Evolutionary conservation across 2,329 filamentous ascomycete genomes (phyloP).

Genomic region (Coniella vitis): DNA sequence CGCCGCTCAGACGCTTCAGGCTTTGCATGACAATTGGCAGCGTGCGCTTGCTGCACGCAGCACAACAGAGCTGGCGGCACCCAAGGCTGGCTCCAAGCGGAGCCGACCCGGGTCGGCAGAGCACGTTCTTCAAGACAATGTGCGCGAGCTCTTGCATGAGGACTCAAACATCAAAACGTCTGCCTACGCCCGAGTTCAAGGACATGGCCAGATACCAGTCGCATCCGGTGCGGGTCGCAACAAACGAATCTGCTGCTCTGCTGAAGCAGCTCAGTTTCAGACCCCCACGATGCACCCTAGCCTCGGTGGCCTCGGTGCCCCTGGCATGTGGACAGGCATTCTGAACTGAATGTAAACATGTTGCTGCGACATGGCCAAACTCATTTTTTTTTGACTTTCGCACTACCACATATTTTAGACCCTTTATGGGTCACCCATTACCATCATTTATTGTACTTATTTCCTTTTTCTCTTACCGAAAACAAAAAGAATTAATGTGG

Average conservation of each 20-base stretch:
- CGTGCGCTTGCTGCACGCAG: slow-evolving; percentile 22
- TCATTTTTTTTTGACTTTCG: not conserved
- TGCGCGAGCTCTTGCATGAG: slow-evolving; percentile 52
- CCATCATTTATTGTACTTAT: slow-evolving; percentile 9
- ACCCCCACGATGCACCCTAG: slow-evolving; percentile 31
- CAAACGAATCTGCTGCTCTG: slow-evolving; percentile 62
- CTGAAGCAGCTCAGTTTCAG: slow-evolving; percentile 46
- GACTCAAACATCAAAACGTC: slow-evolving; percentile 27
- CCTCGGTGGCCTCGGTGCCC: slow-evolving; percentile 38
- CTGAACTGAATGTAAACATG: slow-evolving; percentile 37
- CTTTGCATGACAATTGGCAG: slow-evolving; percentile 49
- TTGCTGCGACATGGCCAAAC: not conserved
- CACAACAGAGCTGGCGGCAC: slow-evolving; percentile 28
- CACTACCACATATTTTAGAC: not conserved
- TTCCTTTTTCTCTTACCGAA: not conserved
- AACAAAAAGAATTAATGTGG: not conserved
- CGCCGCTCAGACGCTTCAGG: slow-evolving; percentile 52
- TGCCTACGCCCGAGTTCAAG: slow-evolving; percentile 24
- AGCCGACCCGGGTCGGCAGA: slow-evolving; percentile 54
- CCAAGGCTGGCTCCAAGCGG: slow-evolving; percentile 46
- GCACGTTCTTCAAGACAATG: slow-evolving; percentile 57
- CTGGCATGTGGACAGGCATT: slow-evolving; percentile 62
- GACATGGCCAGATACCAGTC: slow-evolving; percentile 31
- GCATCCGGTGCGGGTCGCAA: slow-evolving; percentile 48
- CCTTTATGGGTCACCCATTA: not conserved